Conservation (phyloP, 2,329 filamentous ascomycete genomes). For the Fusarium haematococcum region DNA sequence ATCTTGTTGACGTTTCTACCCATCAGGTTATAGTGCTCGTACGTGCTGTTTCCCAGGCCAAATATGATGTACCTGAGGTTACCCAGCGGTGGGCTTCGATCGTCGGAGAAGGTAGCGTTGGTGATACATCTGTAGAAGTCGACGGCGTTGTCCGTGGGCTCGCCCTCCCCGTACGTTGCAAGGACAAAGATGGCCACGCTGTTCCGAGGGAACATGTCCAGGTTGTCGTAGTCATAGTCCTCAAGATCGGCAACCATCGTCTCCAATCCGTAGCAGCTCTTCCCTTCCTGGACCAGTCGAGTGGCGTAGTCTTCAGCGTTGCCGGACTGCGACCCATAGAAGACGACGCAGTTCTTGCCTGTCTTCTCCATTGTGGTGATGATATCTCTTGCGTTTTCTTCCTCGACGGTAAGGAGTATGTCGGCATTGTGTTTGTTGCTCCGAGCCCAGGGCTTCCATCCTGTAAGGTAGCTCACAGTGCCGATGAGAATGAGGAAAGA, state of each 20-base stretch:
- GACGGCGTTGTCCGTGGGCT: neutral
- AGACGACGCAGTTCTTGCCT: neutral
- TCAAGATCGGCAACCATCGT: neutral
- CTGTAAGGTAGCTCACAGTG: neutral
- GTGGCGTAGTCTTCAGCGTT: neutral
- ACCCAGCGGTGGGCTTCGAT: neutral
- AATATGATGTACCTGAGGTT: neutral
- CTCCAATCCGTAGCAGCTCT: neutral
- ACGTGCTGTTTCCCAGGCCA: neutral
- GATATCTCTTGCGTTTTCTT: neutral
- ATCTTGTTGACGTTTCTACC: neutral
- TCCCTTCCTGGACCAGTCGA: neutral
- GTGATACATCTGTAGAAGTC: neutral
- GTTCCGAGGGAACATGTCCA: neutral
- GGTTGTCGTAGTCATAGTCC: neutral
- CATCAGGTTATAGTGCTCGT: neutral
- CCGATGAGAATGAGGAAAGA: neutral
- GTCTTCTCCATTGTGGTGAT: neutral
- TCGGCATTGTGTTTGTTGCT: neutral
- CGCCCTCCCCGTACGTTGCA: neutral
- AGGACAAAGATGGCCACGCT: neutral
- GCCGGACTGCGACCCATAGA: neutral
- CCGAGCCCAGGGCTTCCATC: neutral
- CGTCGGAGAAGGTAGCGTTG: neutral
- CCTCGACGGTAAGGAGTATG: rapidly evolving